Evolutionary conservation across 164 flowering plant genomes (phyloP), one percentile per base, ranked within the genome.

Genomic region (Magnolia sinica): DNA sequence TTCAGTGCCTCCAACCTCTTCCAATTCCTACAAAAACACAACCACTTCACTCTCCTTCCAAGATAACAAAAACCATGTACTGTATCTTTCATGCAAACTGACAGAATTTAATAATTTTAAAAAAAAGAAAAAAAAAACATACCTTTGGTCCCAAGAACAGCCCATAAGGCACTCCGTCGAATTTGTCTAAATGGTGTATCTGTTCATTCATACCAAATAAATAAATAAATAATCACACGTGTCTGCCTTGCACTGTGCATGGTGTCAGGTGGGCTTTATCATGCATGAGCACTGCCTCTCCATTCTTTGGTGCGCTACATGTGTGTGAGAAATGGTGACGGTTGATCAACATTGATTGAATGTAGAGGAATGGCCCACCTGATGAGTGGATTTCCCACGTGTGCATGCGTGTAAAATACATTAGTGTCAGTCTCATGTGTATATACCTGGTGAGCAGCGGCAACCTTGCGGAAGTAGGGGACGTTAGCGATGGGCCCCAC

Each of bases 401-500:
- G 29, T 37, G 45, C 4, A 37, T 37, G 45, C 45, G 6, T 37
- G 7, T 37, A 37, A 37, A 37, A 37, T 37, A 37, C 45, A 37
- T 3, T 37, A 37, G 45, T 4, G 45, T 37, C 45, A 37, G 45
- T 37, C 45, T 37, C 45, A 37, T 7, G 45, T 37, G 45, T 37
- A 37, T 5, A 75, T 83, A 95, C 99, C 85, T 91, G 92, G 79
- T 93, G 99, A 7, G 98, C 98, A 0, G 97, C 90, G 69, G 99
- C 99, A 8, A 95, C 97, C 73, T 64, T 86, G 64, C 97, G 84
- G 67, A 95, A 84, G 72, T 93, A 92, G 4, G 99, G 99, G 27
- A 95, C 99, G 73, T 93, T 71, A 19, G 99, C 97, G 19, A 93
- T 91, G 74, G 99, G 99, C 6, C 99, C 99, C 52, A 93, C 99